These are phyloP conservation scores for Alternaria alternata DNA, from an alignment of 2,329 filamentous ascomycete species.

Conservation along the genomic window DNA sequence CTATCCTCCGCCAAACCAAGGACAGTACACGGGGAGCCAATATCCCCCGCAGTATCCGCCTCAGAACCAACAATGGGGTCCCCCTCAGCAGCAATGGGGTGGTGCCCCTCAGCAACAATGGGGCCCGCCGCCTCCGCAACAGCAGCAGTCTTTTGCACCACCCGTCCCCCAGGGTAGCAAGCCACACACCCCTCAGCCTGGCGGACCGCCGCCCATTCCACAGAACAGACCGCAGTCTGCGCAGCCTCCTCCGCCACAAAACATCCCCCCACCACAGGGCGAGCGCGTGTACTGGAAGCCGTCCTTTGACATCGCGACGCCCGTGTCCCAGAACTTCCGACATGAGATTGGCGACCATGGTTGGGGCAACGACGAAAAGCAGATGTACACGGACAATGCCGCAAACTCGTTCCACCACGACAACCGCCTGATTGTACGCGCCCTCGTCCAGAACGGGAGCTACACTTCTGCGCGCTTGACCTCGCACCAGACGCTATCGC, in stretches of 20 bases:
- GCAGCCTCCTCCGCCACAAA: conserved; percentile 42
- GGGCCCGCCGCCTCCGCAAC: conserved; percentile 34
- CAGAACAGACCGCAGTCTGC: conserved; percentile 38
- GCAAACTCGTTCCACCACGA: conserved; percentile 64
- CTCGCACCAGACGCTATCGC: conserved; percentile 60
- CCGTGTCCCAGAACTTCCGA: conserved; percentile 62
- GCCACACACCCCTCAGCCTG: conserved; percentile 35
- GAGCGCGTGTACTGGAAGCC: conserved; percentile 62
- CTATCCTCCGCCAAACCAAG: conserved; percentile 16
- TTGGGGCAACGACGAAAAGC: conserved; percentile 69
- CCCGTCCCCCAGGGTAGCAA: conserved; percentile 44
- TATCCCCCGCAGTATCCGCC: conserved; percentile 34
- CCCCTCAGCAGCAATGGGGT: conserved; percentile 22
- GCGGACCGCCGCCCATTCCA: conserved; percentile 33
- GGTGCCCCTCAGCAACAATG: conserved; percentile 27
- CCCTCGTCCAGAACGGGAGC: conserved; percentile 53
- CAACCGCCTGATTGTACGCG: conserved; percentile 62
- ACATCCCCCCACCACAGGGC: conserved; percentile 30
- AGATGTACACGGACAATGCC: conserved; percentile 62
- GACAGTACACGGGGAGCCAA: conserved; percentile 29
- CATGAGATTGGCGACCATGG: conserved; percentile 66
- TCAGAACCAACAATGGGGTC: conserved; percentile 27
- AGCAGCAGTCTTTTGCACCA: conserved; percentile 37
- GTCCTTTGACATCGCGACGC: conserved; percentile 57
- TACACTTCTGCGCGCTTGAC: conserved; percentile 66